Evolutionary conservation across 306 rosid species (phyloP).

Genomic region (Erythrophleum fordii): DNA sequence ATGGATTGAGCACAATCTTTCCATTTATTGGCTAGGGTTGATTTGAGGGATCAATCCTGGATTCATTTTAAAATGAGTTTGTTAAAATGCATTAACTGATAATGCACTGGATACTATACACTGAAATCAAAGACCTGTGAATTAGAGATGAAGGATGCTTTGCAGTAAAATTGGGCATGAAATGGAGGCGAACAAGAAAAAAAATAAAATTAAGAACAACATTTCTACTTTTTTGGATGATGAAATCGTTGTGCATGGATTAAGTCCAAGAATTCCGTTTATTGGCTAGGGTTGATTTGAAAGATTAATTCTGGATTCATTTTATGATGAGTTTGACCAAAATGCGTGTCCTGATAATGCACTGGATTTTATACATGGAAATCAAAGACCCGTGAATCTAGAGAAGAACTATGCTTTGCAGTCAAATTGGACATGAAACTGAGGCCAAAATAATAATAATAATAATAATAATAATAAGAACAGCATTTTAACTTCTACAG

Average conservation of each 20-base stretch:
- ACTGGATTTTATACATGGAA: background rate
- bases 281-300: background rate
- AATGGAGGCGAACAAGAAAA: background rate
- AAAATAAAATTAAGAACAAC: background rate
- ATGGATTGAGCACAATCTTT: constrained; percentile 27
- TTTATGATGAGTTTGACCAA: background rate
- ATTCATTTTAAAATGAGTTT: constrained; percentile 10
- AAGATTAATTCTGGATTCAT: background rate
- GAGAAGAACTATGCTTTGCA: constrained; percentile 1
- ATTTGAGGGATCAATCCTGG: background rate
- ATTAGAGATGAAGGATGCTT: constrained; percentile 12
- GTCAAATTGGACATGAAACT: constrained; percentile 17
- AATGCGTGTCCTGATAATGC: constrained; percentile 16
- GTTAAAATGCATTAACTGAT: constrained; percentile 25
- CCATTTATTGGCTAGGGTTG: constrained; percentile 9
- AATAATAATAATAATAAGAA: background rate
- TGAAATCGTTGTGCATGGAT: background rate
- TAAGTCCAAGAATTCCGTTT: background rate
- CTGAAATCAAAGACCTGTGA: background rate
- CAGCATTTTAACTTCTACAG: background rate
- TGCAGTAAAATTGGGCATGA: constrained; percentile 16
- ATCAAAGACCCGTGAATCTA: constrained; percentile 8
- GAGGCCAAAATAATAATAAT: background rate
- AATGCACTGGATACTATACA: background rate
- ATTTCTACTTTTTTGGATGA: background rate